phyloP scores from a whole-genome alignment of 331 rosid genomes.

The Quercus tomentella region DNA sequence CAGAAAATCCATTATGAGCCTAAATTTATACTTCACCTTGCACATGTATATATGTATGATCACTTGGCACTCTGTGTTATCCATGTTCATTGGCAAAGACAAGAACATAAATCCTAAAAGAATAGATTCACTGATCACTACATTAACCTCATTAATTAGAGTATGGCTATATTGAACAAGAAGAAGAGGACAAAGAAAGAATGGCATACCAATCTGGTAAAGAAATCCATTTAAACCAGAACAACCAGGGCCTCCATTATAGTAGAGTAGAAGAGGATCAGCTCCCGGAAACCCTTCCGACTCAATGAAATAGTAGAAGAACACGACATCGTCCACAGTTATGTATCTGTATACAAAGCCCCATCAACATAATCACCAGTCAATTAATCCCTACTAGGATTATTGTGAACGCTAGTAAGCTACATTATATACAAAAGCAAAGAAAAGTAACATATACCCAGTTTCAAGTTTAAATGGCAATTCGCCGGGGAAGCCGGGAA shows the following conservation, averaged over 20 bases:
- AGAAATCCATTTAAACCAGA: constrained; percentile 9
- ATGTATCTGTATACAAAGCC: neutral
- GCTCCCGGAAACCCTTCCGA: constrained; percentile 15
- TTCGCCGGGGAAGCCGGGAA: neutral
- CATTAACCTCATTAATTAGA: neutral
- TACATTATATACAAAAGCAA: neutral
- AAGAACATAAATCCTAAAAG: neutral
- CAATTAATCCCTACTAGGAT: neutral
- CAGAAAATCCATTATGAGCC: too few relatives aligned
- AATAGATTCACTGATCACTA: neutral
- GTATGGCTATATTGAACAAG: neutral
- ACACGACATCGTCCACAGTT: constrained; percentile 3
- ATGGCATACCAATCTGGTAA: constrained; percentile 10
- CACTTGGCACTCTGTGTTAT: too few relatives aligned
- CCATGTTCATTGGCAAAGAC: too few relatives aligned
- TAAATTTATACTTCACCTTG: too few relatives aligned
- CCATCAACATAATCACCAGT: neutral
- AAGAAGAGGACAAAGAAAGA: neutral
- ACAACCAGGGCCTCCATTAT: constrained; percentile 27
- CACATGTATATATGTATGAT: too few relatives aligned
- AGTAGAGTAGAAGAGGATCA: constrained; percentile 19
- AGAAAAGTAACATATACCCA: neutral
- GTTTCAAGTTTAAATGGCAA: neutral
- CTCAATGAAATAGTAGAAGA: constrained; percentile 21
- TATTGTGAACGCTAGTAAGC: too few relatives aligned